phyloP scores from a whole-genome alignment of 164 flowering plant species.

The Liriodendron chinense region DNA sequence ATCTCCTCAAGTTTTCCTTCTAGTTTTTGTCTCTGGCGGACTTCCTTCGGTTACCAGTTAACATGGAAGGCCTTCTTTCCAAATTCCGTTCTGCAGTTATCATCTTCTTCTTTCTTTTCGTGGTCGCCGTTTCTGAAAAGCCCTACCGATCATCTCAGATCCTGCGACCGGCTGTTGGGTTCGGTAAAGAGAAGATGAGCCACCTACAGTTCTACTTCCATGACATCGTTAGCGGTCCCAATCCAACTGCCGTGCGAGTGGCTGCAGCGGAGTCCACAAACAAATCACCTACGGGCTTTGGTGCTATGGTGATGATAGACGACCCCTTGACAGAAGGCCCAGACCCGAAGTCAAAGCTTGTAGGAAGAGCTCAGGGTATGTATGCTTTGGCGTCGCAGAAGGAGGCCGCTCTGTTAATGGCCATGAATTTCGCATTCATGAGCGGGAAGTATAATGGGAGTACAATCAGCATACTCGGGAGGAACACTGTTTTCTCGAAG shows the following conservation, averaged over 20 bases:
- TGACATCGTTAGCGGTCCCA: slow-evolving; percentile 25
- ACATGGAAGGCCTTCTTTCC: too few relatives aligned
- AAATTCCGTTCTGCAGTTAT: neutral
- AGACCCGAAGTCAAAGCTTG: slow-evolving; percentile 17
- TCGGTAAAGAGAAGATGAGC: slow-evolving; percentile 14
- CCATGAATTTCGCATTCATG: slow-evolving; percentile 24
- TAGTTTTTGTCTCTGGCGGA: too few relatives aligned
- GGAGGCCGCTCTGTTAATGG: slow-evolving; percentile 23
- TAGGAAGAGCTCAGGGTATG: slow-evolving; percentile 40
- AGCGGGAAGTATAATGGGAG: slow-evolving; percentile 37
- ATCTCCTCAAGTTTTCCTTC: too few relatives aligned
- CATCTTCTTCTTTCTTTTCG: neutral
- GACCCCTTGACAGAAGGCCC: slow-evolving; percentile 29
- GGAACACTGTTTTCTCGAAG: slow-evolving; percentile 29
- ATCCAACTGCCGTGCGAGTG: slow-evolving; percentile 28
- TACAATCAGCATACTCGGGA: slow-evolving; percentile 34
- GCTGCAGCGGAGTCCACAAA: slow-evolving; percentile 15
- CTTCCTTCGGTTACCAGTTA: neutral
- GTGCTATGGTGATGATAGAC: slow-evolving; percentile 27
- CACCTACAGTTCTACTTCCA: slow-evolving; percentile 38
- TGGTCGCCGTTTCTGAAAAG: neutral
- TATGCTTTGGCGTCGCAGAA: slow-evolving; percentile 26
- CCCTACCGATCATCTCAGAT: neutral
- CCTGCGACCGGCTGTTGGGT: neutral
- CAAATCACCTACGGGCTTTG: slow-evolving; percentile 21